Evolutionary conservation across 768 basidiomycete genomes (phyloP), one percentile per base, ranked within the genome.

Genomic region (Leucogyrophana mollusca): DNA sequence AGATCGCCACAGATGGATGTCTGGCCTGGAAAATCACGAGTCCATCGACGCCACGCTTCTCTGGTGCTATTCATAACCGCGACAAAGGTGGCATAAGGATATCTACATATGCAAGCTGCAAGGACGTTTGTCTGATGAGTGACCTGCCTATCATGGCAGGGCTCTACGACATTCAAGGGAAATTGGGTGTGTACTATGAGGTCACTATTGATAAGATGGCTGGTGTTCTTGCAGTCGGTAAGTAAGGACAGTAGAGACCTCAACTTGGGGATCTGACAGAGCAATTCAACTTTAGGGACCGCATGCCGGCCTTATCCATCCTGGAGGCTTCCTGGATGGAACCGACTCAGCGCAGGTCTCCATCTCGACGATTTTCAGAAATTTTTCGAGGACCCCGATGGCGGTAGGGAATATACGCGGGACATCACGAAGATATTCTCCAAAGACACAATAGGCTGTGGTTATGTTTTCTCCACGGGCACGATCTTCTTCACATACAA

Each of bases 331-430:
- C 85, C 85, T 33, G 85, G 85, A 3, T 87, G 85, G 85, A 82
- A 87, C 56, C 67, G 84, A 39, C 67, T 77, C 34, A 84, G 83
- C 44, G 78, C 79, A 2, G 84, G 75, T 2, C 66, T 85, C 21
- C 85, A 87, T 53, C 73, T 87, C 25, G 85, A 87, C 57, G 85
- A 87, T 63, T 67, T 83, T 57, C 75, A 81, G 58, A 87, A 85
- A 61, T 87, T 86, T 71, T 86, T 80, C 48, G 83, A 85, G 54
- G 82, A 84, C 55, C 66, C 80, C 2, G 70, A 79, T 37, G 85
- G 84, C 14, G 85, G 84, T 9, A 74, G 79, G 1, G 79, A 82
- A 54, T 86, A 79, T 60, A 64, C 61, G 33, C 57, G 61, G 11
- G 49, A 30, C 34, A 60, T 67, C 20, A 56, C 50, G 20, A 62